phyloP scores from a whole-genome alignment of 805 yeast species.

The Kluyveromyces lactis region DNA sequence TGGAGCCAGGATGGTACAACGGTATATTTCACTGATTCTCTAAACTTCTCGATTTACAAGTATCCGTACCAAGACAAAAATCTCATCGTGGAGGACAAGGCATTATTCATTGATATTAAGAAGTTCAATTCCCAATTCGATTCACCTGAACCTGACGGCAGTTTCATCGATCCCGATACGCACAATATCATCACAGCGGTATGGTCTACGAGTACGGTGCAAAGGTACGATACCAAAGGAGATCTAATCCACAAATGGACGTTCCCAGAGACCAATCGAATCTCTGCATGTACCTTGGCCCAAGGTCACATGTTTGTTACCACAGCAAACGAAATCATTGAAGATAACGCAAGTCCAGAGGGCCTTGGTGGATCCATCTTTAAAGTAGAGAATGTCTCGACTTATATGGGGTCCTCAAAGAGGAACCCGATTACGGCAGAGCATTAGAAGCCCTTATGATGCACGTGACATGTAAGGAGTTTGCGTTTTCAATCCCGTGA shows the following conservation, averaged over 20 bases:
- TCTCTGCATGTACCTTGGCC: constrained; percentile 70
- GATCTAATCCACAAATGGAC: constrained; percentile 40
- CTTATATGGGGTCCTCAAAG: constrained; percentile 6
- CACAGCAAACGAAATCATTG: constrained; percentile 46
- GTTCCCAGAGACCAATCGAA: constrained; percentile 52
- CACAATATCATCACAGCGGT: constrained; percentile 59
- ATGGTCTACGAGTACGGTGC: constrained; percentile 51
- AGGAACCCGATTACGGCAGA: constrained; percentile 4
- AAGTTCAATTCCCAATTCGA: constrained; percentile 15
- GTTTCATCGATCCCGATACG: constrained; percentile 42
- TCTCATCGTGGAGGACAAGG: constrained; percentile 14
- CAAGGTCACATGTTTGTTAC: constrained; percentile 59
- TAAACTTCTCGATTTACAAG: constrained; percentile 40
- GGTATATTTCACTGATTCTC: constrained; percentile 48
- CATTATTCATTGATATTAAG: constrained; percentile 33
- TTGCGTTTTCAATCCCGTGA: no score
- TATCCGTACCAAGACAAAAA: constrained; percentile 5
- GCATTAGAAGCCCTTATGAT: no score
- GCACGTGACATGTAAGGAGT: no score
- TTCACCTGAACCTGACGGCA: constrained; percentile 75
- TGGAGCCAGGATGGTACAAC: constrained; percentile 37
- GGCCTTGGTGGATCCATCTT: constrained; percentile 59
- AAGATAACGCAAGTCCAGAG: constrained; percentile 25
- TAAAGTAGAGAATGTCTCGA: constrained; percentile 24
- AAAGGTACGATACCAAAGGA: constrained; percentile 45